phyloP scores from a whole-genome alignment of 2,329 filamentous ascomycete species.

The Cercospora zeina region DNA sequence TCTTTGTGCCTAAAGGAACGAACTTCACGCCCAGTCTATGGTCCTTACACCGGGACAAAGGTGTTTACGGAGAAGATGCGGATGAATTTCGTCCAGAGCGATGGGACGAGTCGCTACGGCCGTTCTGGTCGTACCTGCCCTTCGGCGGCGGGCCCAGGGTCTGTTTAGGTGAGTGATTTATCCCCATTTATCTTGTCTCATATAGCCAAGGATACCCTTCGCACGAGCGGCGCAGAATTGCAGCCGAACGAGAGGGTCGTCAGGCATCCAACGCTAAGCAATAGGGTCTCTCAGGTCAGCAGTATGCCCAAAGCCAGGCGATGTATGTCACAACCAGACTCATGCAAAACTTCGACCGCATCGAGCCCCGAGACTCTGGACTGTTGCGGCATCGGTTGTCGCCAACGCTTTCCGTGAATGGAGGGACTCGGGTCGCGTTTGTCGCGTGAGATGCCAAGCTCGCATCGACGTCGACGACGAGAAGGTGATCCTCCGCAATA shows the following conservation, averaged over 20 bases:
- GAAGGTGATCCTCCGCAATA: neutral
- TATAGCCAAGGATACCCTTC: slow-evolving; percentile 10
- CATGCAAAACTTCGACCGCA: slow-evolving; percentile 43
- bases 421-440: slow-evolving; percentile 1
- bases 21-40: slow-evolving; percentile 33
- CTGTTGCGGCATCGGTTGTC: slow-evolving; percentile 8
- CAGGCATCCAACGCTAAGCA: neutral
- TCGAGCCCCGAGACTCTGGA: slow-evolving; percentile 8
- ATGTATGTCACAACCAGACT: slow-evolving; percentile 48
- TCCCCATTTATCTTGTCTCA: slow-evolving; percentile 13
- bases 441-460: neutral
- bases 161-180: slow-evolving; percentile 41
- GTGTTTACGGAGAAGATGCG: slow-evolving; percentile 18
- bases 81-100: slow-evolving; percentile 21
- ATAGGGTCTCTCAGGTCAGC: slow-evolving; percentile 34
- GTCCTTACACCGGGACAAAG: slow-evolving; percentile 27
- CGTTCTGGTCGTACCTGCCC: slow-evolving; percentile 22
- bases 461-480: neutral
- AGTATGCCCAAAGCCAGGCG: slow-evolving; percentile 51
- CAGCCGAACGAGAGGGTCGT: neutral
- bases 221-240: neutral
- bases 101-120: slow-evolving; percentile 26
- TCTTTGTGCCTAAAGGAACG: slow-evolving; percentile 45
- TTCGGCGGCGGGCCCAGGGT: slow-evolving; percentile 46
- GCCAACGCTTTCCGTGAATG: slow-evolving; percentile 8